Evolutionary conservation across 192 early-diverging fungal genomes (phyloP).

Genomic region (Umbelopsis isabellina): DNA sequence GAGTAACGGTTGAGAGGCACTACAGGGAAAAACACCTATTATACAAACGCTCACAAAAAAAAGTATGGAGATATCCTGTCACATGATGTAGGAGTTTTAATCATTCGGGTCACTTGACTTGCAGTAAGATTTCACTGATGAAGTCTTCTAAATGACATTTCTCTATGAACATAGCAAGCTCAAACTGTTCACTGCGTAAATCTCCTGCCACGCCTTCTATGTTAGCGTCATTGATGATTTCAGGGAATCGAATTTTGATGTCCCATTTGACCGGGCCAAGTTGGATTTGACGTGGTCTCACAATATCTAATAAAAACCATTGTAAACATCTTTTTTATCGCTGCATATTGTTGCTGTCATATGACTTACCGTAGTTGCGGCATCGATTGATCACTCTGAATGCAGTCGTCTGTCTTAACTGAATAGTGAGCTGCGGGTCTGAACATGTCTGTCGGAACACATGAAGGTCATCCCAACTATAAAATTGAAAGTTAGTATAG

Average conservation of each 20-base stretch:
- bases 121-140: conserved; percentile 1
- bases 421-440: neutral
- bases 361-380: conserved; percentile 9
- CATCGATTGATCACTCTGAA: conserved; percentile 9
- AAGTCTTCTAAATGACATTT: conserved; percentile 13
- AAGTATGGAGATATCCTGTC: neutral
- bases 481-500: neutral
- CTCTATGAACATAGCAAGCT: conserved; percentile 11
- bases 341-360: conserved; percentile 16
- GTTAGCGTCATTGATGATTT: neutral
- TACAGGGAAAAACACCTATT: neutral
- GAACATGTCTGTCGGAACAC: conserved; percentile 6
- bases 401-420: conserved; percentile 6
- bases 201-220: conserved; percentile 13
- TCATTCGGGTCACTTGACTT: conserved; percentile 7
- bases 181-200: conserved; percentile 18
- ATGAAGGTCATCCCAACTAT: conserved; percentile 12
- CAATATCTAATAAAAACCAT: neutral
- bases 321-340: neutral
- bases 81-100: conserved; percentile 22
- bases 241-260: conserved; percentile 18
- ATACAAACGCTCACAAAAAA: conserved; percentile 11
- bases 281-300: neutral
- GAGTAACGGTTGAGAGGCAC: neutral
- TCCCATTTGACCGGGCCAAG: conserved; percentile 20